phyloP scores from a whole-genome alignment of 495 filamentous ascomycete species.

The Astrocystis sublimbata region DNA sequence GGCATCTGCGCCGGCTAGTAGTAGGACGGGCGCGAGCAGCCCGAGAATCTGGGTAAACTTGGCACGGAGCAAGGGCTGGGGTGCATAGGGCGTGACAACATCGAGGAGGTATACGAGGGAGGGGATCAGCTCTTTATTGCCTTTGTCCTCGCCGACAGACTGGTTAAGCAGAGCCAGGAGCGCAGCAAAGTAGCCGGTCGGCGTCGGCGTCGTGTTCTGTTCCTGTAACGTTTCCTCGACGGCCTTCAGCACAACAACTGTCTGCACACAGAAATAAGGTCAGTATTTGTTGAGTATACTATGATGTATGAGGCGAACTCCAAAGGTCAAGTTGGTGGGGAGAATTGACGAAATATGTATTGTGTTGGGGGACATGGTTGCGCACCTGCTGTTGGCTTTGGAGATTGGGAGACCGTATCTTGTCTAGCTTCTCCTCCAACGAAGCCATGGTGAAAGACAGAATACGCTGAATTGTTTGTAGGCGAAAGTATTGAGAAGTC shows the following conservation, averaged over 20 bases:
- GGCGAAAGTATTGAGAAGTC: background rate
- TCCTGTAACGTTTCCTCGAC: constrained; percentile 90
- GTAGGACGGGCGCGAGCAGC: constrained; percentile 78
- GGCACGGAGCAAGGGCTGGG: constrained; percentile 78
- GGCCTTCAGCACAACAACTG: constrained; percentile 81
- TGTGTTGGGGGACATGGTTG: no score
- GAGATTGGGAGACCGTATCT: constrained; percentile 93
- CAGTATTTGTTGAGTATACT: constrained; percentile 16
- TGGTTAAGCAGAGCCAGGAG: constrained; percentile 86
- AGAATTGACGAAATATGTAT: no score
- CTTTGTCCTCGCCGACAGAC: constrained; percentile 61
- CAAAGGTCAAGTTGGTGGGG: no score
- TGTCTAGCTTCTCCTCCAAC: constrained; percentile 87
- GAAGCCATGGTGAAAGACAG: constrained; percentile 63
- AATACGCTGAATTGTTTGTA: constrained; percentile 23
- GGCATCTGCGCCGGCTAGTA: constrained; percentile 79
- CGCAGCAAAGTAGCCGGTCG: constrained; percentile 94
- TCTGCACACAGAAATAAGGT: constrained; percentile 51
- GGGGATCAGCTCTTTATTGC: constrained; percentile 81
- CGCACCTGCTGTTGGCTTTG: constrained; percentile 90
- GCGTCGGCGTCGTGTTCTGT: constrained; percentile 75
- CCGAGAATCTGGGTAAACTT: constrained; percentile 94
- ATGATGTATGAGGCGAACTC: background rate
- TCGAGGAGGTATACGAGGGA: constrained; percentile 97
- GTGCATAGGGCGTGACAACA: constrained; percentile 77